A percentile compares a stretch with the other conserved stretches of the same genome.
phyloP scores from a whole-genome alignment of 2,329 filamentous ascomycete genomes.

The Aplosporella prunicola region DNA sequence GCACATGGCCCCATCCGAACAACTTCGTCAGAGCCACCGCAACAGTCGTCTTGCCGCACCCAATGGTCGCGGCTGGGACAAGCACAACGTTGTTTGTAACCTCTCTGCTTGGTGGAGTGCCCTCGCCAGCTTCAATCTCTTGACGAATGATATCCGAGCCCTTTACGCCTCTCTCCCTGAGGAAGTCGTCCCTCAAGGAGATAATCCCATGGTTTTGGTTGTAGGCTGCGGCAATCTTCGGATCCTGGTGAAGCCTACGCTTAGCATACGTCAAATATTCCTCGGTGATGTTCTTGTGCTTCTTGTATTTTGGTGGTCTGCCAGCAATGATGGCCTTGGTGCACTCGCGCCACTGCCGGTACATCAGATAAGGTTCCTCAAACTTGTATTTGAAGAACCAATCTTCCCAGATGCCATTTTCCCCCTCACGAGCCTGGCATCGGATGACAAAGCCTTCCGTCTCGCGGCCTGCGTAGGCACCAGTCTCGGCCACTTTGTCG shows the following conservation, averaged over 20 bases:
- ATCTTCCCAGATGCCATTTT: conserved; percentile 56
- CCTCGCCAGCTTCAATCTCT: conserved; percentile 50
- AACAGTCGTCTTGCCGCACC: conserved; percentile 93
- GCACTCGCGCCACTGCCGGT: conserved; percentile 95
- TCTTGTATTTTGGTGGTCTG: conserved; percentile 66
- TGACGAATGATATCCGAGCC: conserved; percentile 79
- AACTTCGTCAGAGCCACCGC: conserved; percentile 71
- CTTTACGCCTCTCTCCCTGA: conserved; percentile 72
- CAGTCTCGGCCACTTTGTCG: conserved; percentile 75
- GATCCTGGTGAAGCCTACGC: conserved; percentile 59
- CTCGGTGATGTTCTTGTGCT: conserved; percentile 81
- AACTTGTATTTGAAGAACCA: conserved; percentile 99
- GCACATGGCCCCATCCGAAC: conserved; percentile 85
- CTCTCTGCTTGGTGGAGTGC: conserved; percentile 40
- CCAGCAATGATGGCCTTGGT: conserved; percentile 80
- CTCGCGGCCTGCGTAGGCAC: conserved; percentile 80
- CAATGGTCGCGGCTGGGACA: conserved; percentile 86
- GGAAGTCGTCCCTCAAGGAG: conserved; percentile 75
- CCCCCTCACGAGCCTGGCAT: conserved; percentile 57
- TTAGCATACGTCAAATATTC: conserved; percentile 81
- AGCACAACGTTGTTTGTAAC: conserved; percentile 64
- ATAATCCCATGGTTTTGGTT: conserved; percentile 92
- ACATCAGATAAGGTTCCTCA: conserved; percentile 97
- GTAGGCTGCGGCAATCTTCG: conserved; percentile 60
- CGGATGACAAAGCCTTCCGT: conserved; percentile 96